These are phyloP conservation scores for Gaertneriomyces semiglobifer DNA, from an alignment of 192 early-diverging fungal species.

Conservation along the genomic window DNA sequence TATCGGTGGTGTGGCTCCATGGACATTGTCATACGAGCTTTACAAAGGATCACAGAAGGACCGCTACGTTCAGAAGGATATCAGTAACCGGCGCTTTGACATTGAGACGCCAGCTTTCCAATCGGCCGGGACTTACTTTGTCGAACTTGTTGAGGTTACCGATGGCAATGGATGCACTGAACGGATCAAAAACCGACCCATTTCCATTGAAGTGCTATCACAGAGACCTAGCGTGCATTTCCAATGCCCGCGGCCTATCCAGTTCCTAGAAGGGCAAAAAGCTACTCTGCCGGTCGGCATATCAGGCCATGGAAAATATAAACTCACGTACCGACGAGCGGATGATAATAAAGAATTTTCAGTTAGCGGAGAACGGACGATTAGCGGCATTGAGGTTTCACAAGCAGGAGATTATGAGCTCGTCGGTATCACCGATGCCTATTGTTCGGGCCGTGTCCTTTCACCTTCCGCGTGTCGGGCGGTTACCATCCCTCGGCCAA, in stretches of 20 bases:
- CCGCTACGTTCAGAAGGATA: constrained; percentile 7
- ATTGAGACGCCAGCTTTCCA: constrained; percentile 30
- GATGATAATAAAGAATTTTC: neutral
- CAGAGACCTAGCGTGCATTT: constrained; percentile 42
- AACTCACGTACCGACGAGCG: constrained; percentile 11
- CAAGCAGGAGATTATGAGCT: constrained; percentile 37
- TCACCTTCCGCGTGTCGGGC: constrained; percentile 30
- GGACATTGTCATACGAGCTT: constrained; percentile 44
- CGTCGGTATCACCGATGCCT: constrained; percentile 29
- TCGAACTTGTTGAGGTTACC: constrained; percentile 47
- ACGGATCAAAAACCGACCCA: constrained; percentile 28
- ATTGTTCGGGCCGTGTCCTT: constrained; percentile 33
- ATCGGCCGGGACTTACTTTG: constrained; percentile 37
- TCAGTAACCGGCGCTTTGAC: constrained; percentile 12
- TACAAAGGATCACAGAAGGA: constrained; percentile 29
- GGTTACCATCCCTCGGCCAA: constrained; percentile 35
- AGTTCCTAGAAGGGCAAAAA: constrained; percentile 33
- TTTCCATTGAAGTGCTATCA: constrained; percentile 43
- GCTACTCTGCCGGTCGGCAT: constrained; percentile 29
- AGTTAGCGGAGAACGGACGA: neutral
- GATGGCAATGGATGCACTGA: constrained; percentile 47
- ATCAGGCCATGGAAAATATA: constrained; percentile 31
- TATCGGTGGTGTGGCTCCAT: constrained; percentile 39
- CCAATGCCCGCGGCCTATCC: constrained; percentile 32
- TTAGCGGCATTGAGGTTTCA: constrained; percentile 21